Evolutionary conservation across 164 flowering plant species (phyloP).

Genomic region (Houttuynia cordata): DNA sequence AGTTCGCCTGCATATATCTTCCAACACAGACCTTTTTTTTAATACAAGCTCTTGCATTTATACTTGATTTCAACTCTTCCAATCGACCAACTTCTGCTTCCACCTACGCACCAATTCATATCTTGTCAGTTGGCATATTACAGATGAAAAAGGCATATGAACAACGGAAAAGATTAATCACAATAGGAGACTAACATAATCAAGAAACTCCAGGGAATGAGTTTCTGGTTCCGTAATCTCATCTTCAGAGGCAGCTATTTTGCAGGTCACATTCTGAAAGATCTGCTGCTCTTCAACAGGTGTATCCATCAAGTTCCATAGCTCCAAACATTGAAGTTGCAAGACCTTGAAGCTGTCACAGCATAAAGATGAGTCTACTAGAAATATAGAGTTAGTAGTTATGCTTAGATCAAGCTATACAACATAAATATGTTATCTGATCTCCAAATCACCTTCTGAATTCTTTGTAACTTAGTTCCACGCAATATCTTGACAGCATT

Average conservation of each 20-base stretch:
- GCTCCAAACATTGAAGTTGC: slow-evolving; percentile 56
- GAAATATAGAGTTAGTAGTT: background rate
- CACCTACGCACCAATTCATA: slow-evolving; percentile 33
- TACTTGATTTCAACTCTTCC: slow-evolving; percentile 78
- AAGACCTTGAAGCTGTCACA: slow-evolving; percentile 61
- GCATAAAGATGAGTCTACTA: background rate
- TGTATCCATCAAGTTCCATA: slow-evolving; percentile 88
- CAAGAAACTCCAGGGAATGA: slow-evolving; percentile 44
- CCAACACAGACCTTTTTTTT: slow-evolving; percentile 73
- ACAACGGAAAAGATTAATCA: background rate
- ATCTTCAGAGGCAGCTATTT: slow-evolving; percentile 55
- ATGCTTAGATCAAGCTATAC: background rate
- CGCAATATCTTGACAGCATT: slow-evolving; percentile 27
- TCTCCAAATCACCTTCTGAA: slow-evolving; percentile 35
- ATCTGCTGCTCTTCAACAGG: slow-evolving; percentile 62
- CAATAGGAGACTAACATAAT: slow-evolving; percentile 31
- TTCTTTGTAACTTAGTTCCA: slow-evolving; percentile 51
- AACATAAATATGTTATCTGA: background rate
- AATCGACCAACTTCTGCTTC: slow-evolving; percentile 75
- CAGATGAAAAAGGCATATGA: background rate
- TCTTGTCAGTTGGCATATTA: background rate
- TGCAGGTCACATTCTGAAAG: slow-evolving; percentile 62
- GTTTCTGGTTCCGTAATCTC: slow-evolving; percentile 55
- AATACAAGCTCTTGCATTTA: slow-evolving; percentile 90
- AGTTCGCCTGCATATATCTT: slow-evolving; percentile 62